These are phyloP conservation scores for Diplosphaera chodatii DNA, from an alignment of 139 green algal species.

Conservation along the genomic window DNA sequence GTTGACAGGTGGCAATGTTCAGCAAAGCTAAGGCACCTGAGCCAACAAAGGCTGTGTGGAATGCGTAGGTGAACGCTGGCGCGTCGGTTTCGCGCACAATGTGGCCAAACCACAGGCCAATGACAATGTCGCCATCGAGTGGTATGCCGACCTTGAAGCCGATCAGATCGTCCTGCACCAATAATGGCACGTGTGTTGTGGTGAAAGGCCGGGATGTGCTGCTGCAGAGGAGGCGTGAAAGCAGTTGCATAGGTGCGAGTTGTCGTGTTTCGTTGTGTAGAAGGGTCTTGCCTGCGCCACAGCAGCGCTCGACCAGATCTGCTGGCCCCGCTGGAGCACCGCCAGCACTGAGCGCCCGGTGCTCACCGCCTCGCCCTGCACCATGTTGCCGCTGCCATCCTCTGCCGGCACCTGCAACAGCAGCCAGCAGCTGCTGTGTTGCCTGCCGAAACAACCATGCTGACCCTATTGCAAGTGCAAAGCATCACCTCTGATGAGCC, in stretches of 20 bases:
- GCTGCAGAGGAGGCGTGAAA: too few relatives aligned
- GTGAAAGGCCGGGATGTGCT: too few relatives aligned
- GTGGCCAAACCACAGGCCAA: constrained; percentile 42
- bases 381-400: too few relatives aligned
- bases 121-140: constrained; percentile 24
- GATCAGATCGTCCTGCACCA: constrained; percentile 20
- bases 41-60: constrained; percentile 38
- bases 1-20: too few relatives aligned
- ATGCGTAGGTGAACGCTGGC: constrained; percentile 32
- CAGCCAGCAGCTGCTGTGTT: too few relatives aligned
- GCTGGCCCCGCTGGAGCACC: constrained; percentile 23
- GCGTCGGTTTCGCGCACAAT: constrained; percentile 26
- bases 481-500: too few relatives aligned
- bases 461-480: too few relatives aligned
- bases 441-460: too few relatives aligned
- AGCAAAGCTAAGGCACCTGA: background rate
- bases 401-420: background rate
- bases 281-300: background rate
- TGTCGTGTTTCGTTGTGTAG: too few relatives aligned
- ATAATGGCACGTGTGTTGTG: too few relatives aligned
- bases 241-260: too few relatives aligned
- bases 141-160: constrained; percentile 13
- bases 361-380: background rate
- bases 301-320: constrained; percentile 21
- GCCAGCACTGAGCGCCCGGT: constrained; percentile 13